Evolutionary conservation across 106 monocot genomes (phyloP).

Genomic region (Triglochin maritima): DNA sequence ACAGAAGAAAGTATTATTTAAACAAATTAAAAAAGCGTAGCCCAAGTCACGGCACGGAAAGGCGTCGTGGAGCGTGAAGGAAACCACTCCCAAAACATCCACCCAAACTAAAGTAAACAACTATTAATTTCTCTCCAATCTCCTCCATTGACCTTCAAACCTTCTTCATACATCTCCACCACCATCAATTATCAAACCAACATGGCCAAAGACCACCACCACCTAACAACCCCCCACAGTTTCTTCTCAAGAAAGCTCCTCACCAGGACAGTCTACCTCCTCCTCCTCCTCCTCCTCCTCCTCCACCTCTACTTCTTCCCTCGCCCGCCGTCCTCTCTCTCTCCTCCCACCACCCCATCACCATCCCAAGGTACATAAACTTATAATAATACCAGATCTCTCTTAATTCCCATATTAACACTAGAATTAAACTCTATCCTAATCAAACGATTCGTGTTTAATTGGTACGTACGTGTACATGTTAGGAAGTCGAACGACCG

Average conservation of each 20-base stretch:
- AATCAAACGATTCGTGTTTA: neutral
- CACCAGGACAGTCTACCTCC: slow-evolving; percentile 18
- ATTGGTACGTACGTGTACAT: neutral
- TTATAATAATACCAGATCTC: neutral
- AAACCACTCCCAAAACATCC: too few species aligned
- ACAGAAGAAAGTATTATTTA: too few species aligned
- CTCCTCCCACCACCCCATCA: neutral
- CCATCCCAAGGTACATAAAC: too few species aligned
- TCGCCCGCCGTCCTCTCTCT: slow-evolving; percentile 1
- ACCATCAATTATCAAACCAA: too few species aligned
- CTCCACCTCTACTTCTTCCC: slow-evolving; percentile 47
- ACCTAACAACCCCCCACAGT: slow-evolving; percentile 1
- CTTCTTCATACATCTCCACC: too few species aligned
- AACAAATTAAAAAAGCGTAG: too few species aligned
- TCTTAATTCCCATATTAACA: neutral
- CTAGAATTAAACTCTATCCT: neutral
- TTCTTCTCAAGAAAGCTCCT: slow-evolving; percentile 16
- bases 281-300: slow-evolving; percentile 34
- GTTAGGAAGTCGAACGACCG: too few species aligned
- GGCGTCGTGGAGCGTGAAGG: too few species aligned
- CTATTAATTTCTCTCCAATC: too few species aligned
- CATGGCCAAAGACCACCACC: slow-evolving; percentile 13
- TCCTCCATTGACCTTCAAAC: too few species aligned
- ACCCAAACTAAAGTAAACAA: too few species aligned
- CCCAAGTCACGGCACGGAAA: too few species aligned